Percentiles rank a stretch among this genome's conserved stretches.
phyloP scores from a whole-genome alignment of 2,329 filamentous ascomycete genomes.

The Alternaria arbusti region DNA sequence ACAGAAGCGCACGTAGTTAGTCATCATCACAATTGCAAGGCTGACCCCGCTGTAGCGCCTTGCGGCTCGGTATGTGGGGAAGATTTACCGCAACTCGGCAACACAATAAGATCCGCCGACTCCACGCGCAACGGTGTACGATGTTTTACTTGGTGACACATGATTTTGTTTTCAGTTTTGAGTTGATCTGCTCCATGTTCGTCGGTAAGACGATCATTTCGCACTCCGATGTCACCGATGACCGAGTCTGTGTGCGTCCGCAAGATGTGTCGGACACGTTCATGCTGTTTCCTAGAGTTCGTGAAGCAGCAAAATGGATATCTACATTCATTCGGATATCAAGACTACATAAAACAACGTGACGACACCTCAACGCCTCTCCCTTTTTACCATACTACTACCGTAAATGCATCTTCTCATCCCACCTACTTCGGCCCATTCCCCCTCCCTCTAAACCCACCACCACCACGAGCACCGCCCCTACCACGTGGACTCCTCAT shows the following conservation, averaged over 20 bases:
- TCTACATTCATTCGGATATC: neutral
- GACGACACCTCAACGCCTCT: neutral
- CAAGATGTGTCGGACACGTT: neutral
- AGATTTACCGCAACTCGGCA: too few species aligned
- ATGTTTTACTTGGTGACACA: too few species aligned
- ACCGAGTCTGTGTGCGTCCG: neutral
- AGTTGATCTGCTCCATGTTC: neutral
- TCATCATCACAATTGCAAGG: too few species aligned
- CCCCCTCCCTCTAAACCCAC: conserved; percentile 15
- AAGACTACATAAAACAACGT: neutral
- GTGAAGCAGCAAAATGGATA: neutral
- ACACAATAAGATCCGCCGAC: neutral
- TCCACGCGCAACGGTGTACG: neutral
- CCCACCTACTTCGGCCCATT: conserved; percentile 9
- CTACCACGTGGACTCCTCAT: conserved; percentile 12
- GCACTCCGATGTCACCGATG: neutral
- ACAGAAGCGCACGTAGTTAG: too few species aligned
- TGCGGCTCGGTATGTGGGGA: too few species aligned
- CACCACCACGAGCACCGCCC: conserved; percentile 15
- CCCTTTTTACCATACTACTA: conserved; percentile 4
- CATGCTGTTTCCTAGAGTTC: neutral
- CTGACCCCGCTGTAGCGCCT: too few species aligned
- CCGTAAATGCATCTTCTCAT: neutral
- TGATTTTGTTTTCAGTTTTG: too few species aligned
- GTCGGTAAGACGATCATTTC: neutral